Evolutionary conservation across 1,284 basidiomycete genomes (phyloP).

Genomic region (Heterobasidion annosum): DNA sequence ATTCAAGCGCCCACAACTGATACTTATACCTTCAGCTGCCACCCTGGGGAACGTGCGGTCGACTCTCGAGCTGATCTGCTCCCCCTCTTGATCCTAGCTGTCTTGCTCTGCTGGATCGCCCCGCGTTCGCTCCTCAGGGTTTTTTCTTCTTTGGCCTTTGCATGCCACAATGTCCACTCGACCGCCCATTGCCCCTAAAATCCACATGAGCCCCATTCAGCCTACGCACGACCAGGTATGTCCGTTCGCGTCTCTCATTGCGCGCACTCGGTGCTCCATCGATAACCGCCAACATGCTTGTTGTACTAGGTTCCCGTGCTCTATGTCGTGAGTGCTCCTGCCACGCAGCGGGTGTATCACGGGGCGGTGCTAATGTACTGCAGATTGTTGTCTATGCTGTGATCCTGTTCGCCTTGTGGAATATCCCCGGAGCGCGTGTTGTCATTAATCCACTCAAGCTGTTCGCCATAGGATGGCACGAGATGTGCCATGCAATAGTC

Average conservation of each 20-base stretch:
- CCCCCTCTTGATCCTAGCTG: background rate
- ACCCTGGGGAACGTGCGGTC: too few relatives aligned
- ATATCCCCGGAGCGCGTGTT: constrained; percentile 64
- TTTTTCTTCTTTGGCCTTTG: background rate
- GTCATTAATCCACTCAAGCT: constrained; percentile 75
- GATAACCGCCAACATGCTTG: background rate
- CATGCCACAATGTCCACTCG: background rate
- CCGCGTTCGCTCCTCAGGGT: background rate
- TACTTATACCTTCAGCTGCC: too few relatives aligned
- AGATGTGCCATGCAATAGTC: constrained; percentile 71
- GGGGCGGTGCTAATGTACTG: background rate
- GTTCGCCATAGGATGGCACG: constrained; percentile 78
- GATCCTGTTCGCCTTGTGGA: constrained; percentile 76
- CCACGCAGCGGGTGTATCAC: background rate
- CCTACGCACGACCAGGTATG: constrained; percentile 35
- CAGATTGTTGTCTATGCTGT: constrained; percentile 75
- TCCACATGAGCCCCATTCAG: constrained; percentile 15
- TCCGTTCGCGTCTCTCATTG: constrained; percentile 7
- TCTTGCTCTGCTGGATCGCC: background rate
- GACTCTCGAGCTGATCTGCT: too few relatives aligned
- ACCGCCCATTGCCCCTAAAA: constrained; percentile 16
- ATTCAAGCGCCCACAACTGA: too few relatives aligned
- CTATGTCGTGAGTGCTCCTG: constrained; percentile 53
- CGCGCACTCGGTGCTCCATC: too few relatives aligned
- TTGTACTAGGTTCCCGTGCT: constrained; percentile 29